Base-by-base conservation (phyloP, 192 early-diverging fungal genomes). In the Chytriomyces sp. region DNA sequence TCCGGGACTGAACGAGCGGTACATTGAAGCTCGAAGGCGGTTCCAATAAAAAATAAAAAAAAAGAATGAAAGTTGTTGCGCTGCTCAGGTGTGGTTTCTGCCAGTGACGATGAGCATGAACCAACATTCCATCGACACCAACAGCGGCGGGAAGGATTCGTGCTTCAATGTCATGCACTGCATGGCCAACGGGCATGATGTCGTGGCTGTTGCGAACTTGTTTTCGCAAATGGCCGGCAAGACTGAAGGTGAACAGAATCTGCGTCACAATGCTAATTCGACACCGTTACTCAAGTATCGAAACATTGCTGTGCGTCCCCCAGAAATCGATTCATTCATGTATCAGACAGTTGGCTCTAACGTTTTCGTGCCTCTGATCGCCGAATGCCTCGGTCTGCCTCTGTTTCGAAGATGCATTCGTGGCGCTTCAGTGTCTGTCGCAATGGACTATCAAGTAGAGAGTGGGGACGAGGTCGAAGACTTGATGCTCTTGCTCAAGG, bases 111-210 rank as follows among this genome's bases (percentile, higher is more conserved):
- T 76, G 67, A 69, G 44, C 45, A 10, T 35, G 48, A 71, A 13
- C 28, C 4, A 71, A 8, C 26, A 45, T 23, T 20, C 11, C 13
- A 44, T 20, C 4, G 20, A 7, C 69, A 24, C 64, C 45, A 71
- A 60, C 59, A 96, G 97, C 79, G 95, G 96, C 46, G 98, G 98
- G 62, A 99, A 99, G 82, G 98, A 99, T 85, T 95, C 94, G 72
- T 93, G 91, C 73, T 97, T 93, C 84, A 97, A 96, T 77, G 89
- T 97, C 90, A 89, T 98, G 89, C 93, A 99, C 82, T 96, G 95
- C 84, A 90, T 94, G 6, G 93, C 94, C 50, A 86, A 96, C 79
- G 96, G 96, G 5, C 98, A 99, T 80, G 89, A 95, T 28, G 57
- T 99, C 50, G 90, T 96, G 26, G 97, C 96, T 0, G 83, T 99